Evolutionary conservation across 495 filamentous ascomycete genomes (phyloP), one percentile per base, ranked within the genome.

Genomic region (Talaromyces borbonicus): DNA sequence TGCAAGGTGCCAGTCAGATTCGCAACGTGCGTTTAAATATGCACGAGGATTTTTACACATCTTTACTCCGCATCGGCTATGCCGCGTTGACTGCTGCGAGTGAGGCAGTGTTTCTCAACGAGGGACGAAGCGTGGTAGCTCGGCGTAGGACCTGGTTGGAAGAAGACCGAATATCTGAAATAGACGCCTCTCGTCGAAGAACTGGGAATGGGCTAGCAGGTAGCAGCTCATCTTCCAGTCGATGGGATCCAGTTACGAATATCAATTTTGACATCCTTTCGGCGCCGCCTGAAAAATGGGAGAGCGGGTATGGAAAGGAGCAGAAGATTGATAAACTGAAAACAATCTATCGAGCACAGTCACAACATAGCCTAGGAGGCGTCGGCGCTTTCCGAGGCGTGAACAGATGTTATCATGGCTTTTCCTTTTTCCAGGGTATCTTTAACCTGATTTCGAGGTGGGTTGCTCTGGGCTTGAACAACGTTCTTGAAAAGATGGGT

Each of bases 41-140:
- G 73, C 77, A 83, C 39, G 90, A 96, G 65, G 93, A 98, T 54
- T 96, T 97, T 61, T 98, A 96, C 58, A 94, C 86, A 0, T 81
- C 87, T 0, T 71, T 97, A 6, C 74, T 97, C 12, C 82, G 87
- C 39, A 73, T 85, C 25, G 92, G 92, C 0, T 97, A 95, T 52
- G 77, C 77, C 14, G 80, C 87, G 27, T 75, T 97, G 39, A 95
- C 87, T 1, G 87, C 90, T 52, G 92, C 93, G 0, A 93, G 85
- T 49, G 88, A 97, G 59, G 90, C 92, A 0, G 93, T 97, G 0
- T 98, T 93, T 57, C 72, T 98, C 16, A 90, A 95, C 43, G 92
- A 97, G 65, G 88, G 89, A 9, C 74, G 75, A 22, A 66, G 68
- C n/a, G 79, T 98, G 16, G 77, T 77, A 39, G 68, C 95, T 8